Percentiles rank a stretch among this genome's conserved stretches.
These are phyloP conservation scores for Rhamnella rubrinervis DNA, from an alignment of 331 rosid species.

Conservation along the genomic window DNA sequence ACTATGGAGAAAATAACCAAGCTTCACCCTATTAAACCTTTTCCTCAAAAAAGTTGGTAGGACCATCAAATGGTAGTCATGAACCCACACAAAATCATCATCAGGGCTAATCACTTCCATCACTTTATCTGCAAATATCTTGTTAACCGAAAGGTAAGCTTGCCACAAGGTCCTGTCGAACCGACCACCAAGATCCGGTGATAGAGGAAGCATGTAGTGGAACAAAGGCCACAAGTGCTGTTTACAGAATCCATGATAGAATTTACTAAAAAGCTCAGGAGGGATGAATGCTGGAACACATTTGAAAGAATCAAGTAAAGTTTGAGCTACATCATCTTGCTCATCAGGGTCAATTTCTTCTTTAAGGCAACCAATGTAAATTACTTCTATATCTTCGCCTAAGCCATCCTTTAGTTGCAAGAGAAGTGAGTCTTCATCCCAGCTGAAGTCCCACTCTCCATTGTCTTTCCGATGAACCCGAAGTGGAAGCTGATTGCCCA, in stretches of 20 bases:
- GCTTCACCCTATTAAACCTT: constrained; percentile 78
- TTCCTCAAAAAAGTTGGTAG: constrained; percentile 91
- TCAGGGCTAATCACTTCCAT: constrained; percentile 96
- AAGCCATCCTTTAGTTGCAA: constrained; percentile 93
- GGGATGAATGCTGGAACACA: constrained; percentile 89
- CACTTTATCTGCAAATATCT: constrained; percentile 95
- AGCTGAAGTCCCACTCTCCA: constrained; percentile 70
- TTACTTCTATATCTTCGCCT: constrained; percentile 82
- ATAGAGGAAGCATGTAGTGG: constrained; percentile 95
- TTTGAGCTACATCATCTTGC: constrained; percentile 92
- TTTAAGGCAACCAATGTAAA: constrained; percentile 83
- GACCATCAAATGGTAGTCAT: constrained; percentile 95
- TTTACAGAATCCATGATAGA: constrained; percentile 93
- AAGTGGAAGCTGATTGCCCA: constrained; percentile 90
- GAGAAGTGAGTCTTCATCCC: constrained; percentile 95
- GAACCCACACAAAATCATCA: constrained; percentile 96
- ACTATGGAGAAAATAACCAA: constrained; percentile 90
- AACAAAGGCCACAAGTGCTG: constrained; percentile 93
- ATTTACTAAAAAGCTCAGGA: constrained; percentile 73
- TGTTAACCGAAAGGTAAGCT: constrained; percentile 93
- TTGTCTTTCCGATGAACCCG: constrained; percentile 43
- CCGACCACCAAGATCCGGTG: constrained; percentile 94
- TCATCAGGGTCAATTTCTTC: constrained; percentile 69
- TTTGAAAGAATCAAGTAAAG: constrained; percentile 72
- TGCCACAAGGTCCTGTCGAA: constrained; percentile 90